These are phyloP conservation scores for Penicillium odoratum DNA, from an alignment of 495 filamentous ascomycete genomes.

Conservation along the genomic window DNA sequence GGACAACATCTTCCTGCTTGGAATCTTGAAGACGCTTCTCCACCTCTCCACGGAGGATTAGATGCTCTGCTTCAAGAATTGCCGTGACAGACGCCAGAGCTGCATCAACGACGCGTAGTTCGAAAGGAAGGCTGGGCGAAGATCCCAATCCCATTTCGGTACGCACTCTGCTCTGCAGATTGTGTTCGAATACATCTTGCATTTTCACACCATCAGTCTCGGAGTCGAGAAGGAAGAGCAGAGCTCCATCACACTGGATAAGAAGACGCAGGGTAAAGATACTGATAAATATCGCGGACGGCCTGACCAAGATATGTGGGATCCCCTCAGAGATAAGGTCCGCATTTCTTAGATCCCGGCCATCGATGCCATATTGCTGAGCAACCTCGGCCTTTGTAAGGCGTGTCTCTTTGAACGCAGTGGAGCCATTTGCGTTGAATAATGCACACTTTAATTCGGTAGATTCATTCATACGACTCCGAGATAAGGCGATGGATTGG, in stretches of 20 bases:
- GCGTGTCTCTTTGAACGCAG: conserved; percentile 3
- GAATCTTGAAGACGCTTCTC: conserved; percentile 21
- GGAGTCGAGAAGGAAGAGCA: conserved; percentile 23
- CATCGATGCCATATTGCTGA: conserved; percentile 22
- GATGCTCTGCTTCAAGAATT: conserved; percentile 31
- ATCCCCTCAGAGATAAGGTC: conserved; percentile 32
- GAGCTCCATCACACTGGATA: conserved; percentile 26
- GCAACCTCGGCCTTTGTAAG: conserved; percentile 27
- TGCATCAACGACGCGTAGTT: conserved; percentile 76
- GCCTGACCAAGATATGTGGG: conserved; percentile 34
- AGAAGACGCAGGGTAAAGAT: conserved; percentile 34
- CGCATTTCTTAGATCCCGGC: conserved; percentile 28
- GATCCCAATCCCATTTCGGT: conserved; percentile 46
- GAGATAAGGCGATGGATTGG: conserved; percentile 19
- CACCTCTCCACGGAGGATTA: conserved; percentile 20
- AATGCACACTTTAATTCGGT: conserved; percentile 21
- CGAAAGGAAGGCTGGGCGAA: conserved; percentile 61
- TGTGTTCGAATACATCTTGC: conserved; percentile 26
- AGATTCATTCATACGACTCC: conserved; percentile 24
- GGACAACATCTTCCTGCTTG: conserved; percentile 23
- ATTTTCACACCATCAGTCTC: conserved; percentile 16
- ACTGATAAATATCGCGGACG: conserved; percentile 29
- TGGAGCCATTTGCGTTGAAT: conserved; percentile 10
- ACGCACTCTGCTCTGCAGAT: conserved; percentile 60
- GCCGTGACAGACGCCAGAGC: conserved; percentile 66